Percentiles rank a stretch among this genome's conserved stretches.
Conservation (phyloP, 441 rosid species). For the Adansonia gregorii region DNA sequence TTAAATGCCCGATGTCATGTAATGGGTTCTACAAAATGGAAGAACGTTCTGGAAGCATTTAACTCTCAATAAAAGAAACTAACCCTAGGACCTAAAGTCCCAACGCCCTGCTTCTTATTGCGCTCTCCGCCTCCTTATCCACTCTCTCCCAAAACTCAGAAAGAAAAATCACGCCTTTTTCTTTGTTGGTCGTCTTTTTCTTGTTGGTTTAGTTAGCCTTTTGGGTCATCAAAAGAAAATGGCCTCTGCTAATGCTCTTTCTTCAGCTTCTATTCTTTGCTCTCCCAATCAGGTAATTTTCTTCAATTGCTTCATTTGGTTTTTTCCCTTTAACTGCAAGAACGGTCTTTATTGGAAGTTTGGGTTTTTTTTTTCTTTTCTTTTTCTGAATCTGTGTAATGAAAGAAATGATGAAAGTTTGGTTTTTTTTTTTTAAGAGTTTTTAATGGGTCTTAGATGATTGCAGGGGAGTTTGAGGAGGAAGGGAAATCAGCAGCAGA, state of each 20-base stretch:
- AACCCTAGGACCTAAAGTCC: constrained; percentile 57
- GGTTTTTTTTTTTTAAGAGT: background rate
- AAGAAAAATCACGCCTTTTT: background rate
- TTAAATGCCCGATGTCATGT: too few species aligned
- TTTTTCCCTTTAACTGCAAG: background rate
- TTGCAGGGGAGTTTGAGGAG: constrained; percentile 50
- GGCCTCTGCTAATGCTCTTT: constrained; percentile 85
- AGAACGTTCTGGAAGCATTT: constrained; percentile 78
- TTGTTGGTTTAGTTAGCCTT: background rate
- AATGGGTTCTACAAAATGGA: constrained; percentile 33
- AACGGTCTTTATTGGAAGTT: background rate
- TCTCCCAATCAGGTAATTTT: constrained; percentile 67
- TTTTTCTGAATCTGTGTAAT: background rate
- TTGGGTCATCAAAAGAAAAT: constrained; percentile 33
- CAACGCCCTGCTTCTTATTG: background rate
- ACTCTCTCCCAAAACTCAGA: constrained; percentile 1
- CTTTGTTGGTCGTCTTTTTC: background rate
- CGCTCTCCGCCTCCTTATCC: constrained; percentile 45
- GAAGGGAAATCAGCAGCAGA: constrained; percentile 56
- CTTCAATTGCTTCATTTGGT: background rate
- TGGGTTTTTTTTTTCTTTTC: background rate
- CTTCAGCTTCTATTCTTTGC: constrained; percentile 70
- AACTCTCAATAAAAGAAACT: constrained; percentile 18
- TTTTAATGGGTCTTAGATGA: constrained; percentile 1
- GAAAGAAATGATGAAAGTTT: background rate